A percentile compares a stretch with the other conserved stretches of the same genome.
phyloP scores from a whole-genome alignment of 768 basidiomycete species.

The Lactifluus hygrophoroides region DNA sequence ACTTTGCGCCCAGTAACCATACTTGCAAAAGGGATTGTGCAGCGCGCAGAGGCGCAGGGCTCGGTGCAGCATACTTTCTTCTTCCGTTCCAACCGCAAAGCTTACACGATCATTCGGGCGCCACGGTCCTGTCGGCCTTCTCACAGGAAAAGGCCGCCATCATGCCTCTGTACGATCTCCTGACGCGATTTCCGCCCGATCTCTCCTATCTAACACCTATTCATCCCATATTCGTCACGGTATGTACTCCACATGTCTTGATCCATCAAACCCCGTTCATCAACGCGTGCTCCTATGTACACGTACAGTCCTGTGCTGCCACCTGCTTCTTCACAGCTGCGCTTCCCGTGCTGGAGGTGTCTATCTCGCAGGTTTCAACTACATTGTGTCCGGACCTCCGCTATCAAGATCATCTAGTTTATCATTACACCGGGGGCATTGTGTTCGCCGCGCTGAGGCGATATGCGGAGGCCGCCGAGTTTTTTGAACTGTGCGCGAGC shows the following conservation, averaged over 20 bases:
- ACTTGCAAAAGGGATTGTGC: slow-evolving; percentile 55
- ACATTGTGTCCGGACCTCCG: slow-evolving; percentile 47
- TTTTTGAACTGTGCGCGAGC: slow-evolving; percentile 71
- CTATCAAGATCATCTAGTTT: slow-evolving; percentile 76
- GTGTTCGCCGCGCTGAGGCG: slow-evolving; percentile 50
- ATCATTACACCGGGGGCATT: slow-evolving; percentile 79
- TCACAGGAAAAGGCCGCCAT: slow-evolving; percentile 42
- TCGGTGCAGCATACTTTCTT: slow-evolving; percentile 36
- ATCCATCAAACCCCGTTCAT: not conserved
- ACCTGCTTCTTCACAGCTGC: slow-evolving; percentile 47
- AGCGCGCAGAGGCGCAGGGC: slow-evolving; percentile 38
- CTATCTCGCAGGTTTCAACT: slow-evolving; percentile 59
- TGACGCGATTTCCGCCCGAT: slow-evolving; percentile 53
- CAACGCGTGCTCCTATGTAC: not conserved
- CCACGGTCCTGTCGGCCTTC: not conserved
- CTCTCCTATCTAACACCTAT: slow-evolving; percentile 56
- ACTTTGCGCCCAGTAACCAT: slow-evolving; percentile 42
- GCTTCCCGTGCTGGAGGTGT: slow-evolving; percentile 49
- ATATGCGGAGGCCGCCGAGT: slow-evolving; percentile 65
- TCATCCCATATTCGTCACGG: slow-evolving; percentile 60
- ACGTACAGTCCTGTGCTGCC: slow-evolving; percentile 44
- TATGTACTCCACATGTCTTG: slow-evolving; percentile 26
- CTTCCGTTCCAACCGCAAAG: not conserved
- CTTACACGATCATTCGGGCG: not conserved
- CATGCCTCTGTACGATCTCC: slow-evolving; percentile 47